phyloP scores from a whole-genome alignment of 345 rosid species.

The Limnanthes douglasii region DNA sequence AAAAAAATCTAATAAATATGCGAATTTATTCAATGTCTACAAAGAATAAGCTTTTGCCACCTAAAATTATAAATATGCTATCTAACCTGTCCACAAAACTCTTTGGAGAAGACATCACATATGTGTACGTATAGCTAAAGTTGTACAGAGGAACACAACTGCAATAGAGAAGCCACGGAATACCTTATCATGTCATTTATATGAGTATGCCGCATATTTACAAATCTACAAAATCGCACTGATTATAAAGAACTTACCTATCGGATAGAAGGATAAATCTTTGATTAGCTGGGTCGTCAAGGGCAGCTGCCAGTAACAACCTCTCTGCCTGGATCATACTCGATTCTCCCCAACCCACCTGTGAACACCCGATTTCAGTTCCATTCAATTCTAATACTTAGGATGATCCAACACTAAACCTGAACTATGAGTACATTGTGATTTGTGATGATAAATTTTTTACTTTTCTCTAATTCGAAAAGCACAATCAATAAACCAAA shows the following conservation, averaged over 20 bases:
- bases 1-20: conserved; percentile 9
- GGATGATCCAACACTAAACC: no score
- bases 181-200: neutral
- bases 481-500: neutral
- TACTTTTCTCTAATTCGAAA: no score
- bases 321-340: conserved; percentile 89
- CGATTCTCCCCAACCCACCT: conserved; percentile 88
- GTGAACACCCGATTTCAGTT: conserved; percentile 1
- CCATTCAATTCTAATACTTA: conserved; percentile 1
- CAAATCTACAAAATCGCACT: neutral
- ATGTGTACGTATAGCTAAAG: conserved; percentile 67
- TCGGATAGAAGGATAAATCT: conserved; percentile 91
- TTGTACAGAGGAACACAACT: conserved; percentile 88
- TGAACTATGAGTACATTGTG: no score
- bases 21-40: neutral
- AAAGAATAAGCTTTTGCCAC: conserved; percentile 15
- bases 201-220: no score
- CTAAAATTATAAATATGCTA: conserved; percentile 25
- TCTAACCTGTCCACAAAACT: conserved; percentile 96
- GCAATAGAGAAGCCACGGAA: conserved; percentile 17
- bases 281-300: conserved; percentile 69
- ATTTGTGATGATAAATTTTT: no score
- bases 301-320: conserved; percentile 55
- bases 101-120: conserved; percentile 61
- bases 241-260: conserved; percentile 28